phyloP scores from a whole-genome alignment of 306 rosid species.

The Cucumis melo region DNA sequence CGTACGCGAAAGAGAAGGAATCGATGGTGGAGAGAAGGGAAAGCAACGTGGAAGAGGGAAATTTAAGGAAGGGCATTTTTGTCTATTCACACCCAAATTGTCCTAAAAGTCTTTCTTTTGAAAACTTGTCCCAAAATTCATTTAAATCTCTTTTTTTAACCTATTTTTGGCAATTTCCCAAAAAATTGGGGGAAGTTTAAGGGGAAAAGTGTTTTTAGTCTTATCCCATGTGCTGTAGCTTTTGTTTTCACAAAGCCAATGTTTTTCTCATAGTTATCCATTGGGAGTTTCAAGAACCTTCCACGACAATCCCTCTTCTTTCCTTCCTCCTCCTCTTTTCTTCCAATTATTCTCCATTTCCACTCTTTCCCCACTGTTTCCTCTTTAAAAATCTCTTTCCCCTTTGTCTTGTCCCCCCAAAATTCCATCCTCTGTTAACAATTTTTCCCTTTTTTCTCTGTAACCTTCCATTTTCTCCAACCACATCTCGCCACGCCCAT shows the following conservation, averaged over 20 bases:
- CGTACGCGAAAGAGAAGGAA: too few relatives aligned
- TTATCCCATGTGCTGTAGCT: neutral
- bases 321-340: neutral
- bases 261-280: neutral
- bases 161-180: too few relatives aligned
- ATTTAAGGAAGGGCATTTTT: too few relatives aligned
- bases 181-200: too few relatives aligned
- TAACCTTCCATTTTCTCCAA: neutral
- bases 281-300: constrained; percentile 7
- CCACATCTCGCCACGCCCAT: neutral
- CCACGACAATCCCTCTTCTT: neutral
- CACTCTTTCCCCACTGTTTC: neutral
- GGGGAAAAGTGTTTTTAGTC: neutral
- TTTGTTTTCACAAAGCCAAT: neutral
- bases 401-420: neutral
- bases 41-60: too few relatives aligned
- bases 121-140: too few relatives aligned
- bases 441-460: neutral
- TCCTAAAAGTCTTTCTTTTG: too few relatives aligned
- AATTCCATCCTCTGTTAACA: neutral
- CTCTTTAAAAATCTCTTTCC: neutral
- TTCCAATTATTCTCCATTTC: neutral
- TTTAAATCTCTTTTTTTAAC: too few relatives aligned
- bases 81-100: too few relatives aligned
- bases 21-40: too few relatives aligned